Evolutionary conservation across 2,329 filamentous ascomycete genomes (phyloP).

Genomic region (Thyridium curvatum): DNA sequence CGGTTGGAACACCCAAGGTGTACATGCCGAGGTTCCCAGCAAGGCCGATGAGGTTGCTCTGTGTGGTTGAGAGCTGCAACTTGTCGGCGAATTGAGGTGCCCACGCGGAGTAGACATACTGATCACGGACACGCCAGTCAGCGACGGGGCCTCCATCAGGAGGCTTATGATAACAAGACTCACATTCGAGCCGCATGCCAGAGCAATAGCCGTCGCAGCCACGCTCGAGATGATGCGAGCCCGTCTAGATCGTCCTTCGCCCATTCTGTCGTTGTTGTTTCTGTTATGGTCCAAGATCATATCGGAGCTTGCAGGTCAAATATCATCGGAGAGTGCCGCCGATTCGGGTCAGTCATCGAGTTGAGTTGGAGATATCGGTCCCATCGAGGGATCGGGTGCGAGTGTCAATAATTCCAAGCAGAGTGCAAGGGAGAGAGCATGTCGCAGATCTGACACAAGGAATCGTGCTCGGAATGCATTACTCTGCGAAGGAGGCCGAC

Average conservation of each 20-base stretch:
- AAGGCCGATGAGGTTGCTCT: conserved; percentile 87
- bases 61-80: conserved; percentile 81
- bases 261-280: conserved; percentile 17
- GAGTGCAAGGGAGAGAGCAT: too few species aligned
- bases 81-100: conserved; percentile 88
- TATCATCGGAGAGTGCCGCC: too few species aligned
- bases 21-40: conserved; percentile 93
- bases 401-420: too few species aligned
- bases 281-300: conserved; percentile 43
- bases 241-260: conserved; percentile 19
- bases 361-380: too few species aligned
- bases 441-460: too few species aligned
- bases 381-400: too few species aligned
- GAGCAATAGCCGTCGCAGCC: conserved; percentile 75
- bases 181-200: conserved; percentile 92
- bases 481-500: too few species aligned
- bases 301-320: conserved; percentile 4
- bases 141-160: conserved; percentile 7
- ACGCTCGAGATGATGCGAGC: conserved; percentile 76
- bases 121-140: conserved; percentile 1
- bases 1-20: conserved; percentile 79
- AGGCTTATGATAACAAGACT: conserved; percentile 16
- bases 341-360: too few species aligned
- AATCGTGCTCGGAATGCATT: too few species aligned
- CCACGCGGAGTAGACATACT: conserved; percentile 99